Conservation (phyloP, 768 basidiomycete genomes). For the Boletus huronensis region DNA sequence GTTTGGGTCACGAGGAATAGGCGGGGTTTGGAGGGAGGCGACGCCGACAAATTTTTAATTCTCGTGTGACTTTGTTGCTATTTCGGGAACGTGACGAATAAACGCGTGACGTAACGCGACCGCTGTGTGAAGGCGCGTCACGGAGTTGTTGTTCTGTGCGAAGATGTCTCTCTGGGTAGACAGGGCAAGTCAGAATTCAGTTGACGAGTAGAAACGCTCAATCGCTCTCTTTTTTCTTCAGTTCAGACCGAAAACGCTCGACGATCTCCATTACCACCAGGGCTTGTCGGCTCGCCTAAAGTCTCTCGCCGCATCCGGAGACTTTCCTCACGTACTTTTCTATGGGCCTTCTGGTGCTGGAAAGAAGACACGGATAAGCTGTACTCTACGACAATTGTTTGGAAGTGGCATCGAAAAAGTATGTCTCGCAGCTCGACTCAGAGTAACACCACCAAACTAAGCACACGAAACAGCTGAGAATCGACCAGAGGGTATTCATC, state of each 20-base stretch:
- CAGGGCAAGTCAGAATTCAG: slow-evolving; percentile 24
- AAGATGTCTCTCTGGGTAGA: slow-evolving; percentile 72
- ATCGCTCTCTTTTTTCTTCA: slow-evolving; percentile 30
- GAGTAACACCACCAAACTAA: not conserved
- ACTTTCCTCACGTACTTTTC: slow-evolving; percentile 97
- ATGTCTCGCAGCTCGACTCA: slow-evolving; percentile 13
- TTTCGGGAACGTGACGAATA: slow-evolving; percentile 12
- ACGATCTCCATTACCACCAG: slow-evolving; percentile 85
- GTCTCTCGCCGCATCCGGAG: slow-evolving; percentile 81
- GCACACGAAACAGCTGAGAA: slow-evolving; percentile 70
- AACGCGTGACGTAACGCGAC: slow-evolving; percentile 35
- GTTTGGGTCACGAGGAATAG: too few species aligned
- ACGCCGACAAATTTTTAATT: too few species aligned
- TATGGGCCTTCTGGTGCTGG: slow-evolving; percentile 97
- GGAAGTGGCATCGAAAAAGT: slow-evolving; percentile 93
- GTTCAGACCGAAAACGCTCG: slow-evolving; percentile 83
- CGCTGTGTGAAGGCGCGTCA: slow-evolving; percentile 1
- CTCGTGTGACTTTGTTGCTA: not conserved
- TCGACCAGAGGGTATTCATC: slow-evolving; percentile 94
- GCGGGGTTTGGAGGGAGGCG: too few species aligned
- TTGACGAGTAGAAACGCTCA: not conserved
- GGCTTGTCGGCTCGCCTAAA: slow-evolving; percentile 75
- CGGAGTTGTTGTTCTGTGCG: not conserved
- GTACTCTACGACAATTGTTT: slow-evolving; percentile 84
- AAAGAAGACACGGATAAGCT: slow-evolving; percentile 95